A percentile compares a stretch with the other conserved stretches of the same genome.
Conservation (phyloP, 140 eudicot genomes). For the Stevia rebaudiana region DNA sequence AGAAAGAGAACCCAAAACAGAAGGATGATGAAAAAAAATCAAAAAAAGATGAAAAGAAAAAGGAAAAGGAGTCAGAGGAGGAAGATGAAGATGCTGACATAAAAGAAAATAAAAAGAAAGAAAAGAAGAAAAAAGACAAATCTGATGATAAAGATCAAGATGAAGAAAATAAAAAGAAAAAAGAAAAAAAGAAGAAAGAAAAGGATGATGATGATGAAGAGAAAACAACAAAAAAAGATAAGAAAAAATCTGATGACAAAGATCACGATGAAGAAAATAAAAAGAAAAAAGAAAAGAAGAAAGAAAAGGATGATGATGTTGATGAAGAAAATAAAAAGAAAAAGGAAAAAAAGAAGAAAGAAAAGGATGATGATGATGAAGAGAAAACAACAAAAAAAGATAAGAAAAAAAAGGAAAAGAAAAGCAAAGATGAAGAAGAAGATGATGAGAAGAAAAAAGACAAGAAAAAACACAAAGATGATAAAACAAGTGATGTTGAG, state of each 20-base stretch:
- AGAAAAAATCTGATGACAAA: slow-evolving; percentile 11
- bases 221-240: background rate
- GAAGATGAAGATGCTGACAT: slow-evolving; percentile 22
- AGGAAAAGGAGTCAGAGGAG: slow-evolving; percentile 20
- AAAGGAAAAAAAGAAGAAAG: slow-evolving; percentile 8
- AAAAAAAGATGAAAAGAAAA: slow-evolving; percentile 16
- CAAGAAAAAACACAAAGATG: slow-evolving; percentile 25
- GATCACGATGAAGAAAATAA: slow-evolving; percentile 2
- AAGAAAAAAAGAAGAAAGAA: slow-evolving; percentile 4
- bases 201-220: slow-evolving; percentile 1
- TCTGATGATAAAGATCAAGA: background rate
- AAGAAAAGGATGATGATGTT: slow-evolving; percentile 13
- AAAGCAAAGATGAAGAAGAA: slow-evolving; percentile 17
- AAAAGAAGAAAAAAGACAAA: slow-evolving; percentile 16
- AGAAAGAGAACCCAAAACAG: slow-evolving; percentile 43
- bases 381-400: background rate
- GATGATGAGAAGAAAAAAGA: slow-evolving; percentile 21
- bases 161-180: background rate
- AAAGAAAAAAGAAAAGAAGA: slow-evolving; percentile 5
- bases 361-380: slow-evolving; percentile 16
- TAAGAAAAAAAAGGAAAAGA: slow-evolving; percentile 21
- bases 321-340: background rate
- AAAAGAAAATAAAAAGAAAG: slow-evolving; percentile 21
- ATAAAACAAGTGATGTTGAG: slow-evolving; percentile 21
- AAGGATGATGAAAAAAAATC: slow-evolving; percentile 34